These are phyloP conservation scores for Darksidea phi DNA, from an alignment of 495 filamentous ascomycete species.

Conservation along the genomic window DNA sequence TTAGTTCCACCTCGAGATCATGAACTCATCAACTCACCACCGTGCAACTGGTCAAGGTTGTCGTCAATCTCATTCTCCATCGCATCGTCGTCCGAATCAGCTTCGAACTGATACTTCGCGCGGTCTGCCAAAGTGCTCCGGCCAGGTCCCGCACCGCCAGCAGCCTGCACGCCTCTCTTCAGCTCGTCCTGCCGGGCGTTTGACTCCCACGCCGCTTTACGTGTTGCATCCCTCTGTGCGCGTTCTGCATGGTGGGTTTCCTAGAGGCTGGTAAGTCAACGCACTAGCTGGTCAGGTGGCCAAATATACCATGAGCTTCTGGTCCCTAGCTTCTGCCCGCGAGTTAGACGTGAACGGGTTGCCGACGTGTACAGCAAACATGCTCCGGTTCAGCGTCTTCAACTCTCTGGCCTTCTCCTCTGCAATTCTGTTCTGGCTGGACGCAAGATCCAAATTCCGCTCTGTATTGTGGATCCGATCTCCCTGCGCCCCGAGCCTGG, in stretches of 20 bases:
- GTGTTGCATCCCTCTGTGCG: slow-evolving; percentile 64
- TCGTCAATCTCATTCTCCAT: slow-evolving; percentile 58
- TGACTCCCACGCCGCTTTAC: slow-evolving; percentile 60
- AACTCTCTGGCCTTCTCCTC: slow-evolving; percentile 73
- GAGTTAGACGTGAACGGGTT: slow-evolving; percentile 28
- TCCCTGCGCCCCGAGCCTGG: slow-evolving; percentile 58
- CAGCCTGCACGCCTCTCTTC: slow-evolving; percentile 51
- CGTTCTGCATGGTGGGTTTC: slow-evolving; percentile 65
- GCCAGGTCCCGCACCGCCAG: slow-evolving; percentile 26
- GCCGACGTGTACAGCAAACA: slow-evolving; percentile 60
- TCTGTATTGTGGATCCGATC: slow-evolving; percentile 79
- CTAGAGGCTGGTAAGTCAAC: slow-evolving; percentile 46
- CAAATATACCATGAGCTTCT: slow-evolving; percentile 54
- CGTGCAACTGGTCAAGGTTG: slow-evolving; percentile 44
- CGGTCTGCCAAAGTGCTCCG: slow-evolving; percentile 64
- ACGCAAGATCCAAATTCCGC: slow-evolving; percentile 66
- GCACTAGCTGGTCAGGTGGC: too few species aligned
- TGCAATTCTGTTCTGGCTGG: slow-evolving; percentile 66
- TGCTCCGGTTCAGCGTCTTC: slow-evolving; percentile 72
- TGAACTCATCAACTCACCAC: slow-evolving; percentile 38
- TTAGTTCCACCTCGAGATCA: not conserved
- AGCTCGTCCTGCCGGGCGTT: slow-evolving; percentile 61
- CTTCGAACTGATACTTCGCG: slow-evolving; percentile 76
- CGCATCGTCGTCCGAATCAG: slow-evolving; percentile 49
- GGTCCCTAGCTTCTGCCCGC: slow-evolving; percentile 62